Evolutionary conservation across 345 rosid species (phyloP).

Genomic region (Syzygium jambos): DNA sequence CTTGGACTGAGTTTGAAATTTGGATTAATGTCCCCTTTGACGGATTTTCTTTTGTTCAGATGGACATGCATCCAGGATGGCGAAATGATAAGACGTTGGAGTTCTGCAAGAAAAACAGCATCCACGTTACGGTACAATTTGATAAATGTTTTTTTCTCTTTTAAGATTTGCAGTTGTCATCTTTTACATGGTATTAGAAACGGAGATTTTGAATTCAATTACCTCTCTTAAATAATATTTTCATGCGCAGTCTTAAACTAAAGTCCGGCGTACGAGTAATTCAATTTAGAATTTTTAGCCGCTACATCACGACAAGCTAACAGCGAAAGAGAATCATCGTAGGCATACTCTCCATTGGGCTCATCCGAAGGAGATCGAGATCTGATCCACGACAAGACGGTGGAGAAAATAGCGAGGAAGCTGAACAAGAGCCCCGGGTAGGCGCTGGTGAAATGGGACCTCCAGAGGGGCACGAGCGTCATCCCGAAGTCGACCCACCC

Average conservation of each 20-base stretch:
- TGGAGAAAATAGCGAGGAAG: background rate
- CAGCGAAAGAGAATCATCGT: fast-evolving
- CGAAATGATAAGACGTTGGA: slow-evolving; percentile 33
- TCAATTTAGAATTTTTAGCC: background rate
- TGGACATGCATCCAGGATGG: background rate
- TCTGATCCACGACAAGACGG: background rate
- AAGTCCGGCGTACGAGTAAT: background rate
- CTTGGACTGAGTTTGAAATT: background rate
- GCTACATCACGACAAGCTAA: background rate
- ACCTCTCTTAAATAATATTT: too few species aligned
- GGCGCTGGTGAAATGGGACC: slow-evolving; percentile 44
- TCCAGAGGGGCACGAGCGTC: slow-evolving; percentile 51
- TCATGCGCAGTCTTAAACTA: background rate
- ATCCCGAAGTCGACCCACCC: slow-evolving; percentile 39
- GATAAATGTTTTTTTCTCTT: too few species aligned
- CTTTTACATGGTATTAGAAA: background rate
- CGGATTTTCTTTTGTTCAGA: background rate
- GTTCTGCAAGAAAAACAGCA: slow-evolving; percentile 17
- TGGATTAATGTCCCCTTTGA: too few species aligned
- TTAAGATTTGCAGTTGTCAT: background rate
- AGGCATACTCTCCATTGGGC: background rate
- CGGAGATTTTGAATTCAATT: background rate
- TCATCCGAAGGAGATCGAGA: background rate
- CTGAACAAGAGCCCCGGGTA: slow-evolving; percentile 45
- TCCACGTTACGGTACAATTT: slow-evolving; percentile 39